These are phyloP conservation scores for Umbilicus rupestris DNA, from an alignment of 164 flowering plant species.

Conservation along the genomic window DNA sequence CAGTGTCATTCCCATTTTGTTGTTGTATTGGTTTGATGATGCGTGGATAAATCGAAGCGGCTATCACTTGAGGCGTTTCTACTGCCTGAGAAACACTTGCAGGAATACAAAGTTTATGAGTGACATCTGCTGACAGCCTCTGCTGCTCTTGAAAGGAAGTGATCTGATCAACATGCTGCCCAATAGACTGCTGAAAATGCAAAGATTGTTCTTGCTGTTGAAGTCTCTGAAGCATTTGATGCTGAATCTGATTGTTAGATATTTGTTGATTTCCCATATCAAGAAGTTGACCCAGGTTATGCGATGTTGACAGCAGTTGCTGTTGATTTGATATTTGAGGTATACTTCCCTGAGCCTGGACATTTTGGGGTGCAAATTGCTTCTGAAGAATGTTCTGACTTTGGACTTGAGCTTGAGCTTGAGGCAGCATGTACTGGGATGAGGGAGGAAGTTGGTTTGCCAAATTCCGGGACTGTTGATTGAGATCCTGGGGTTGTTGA, in stretches of 20 bases:
- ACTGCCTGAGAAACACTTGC: constrained; percentile 21
- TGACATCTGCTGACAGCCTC: constrained; percentile 44
- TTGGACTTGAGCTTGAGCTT: constrained; percentile 29
- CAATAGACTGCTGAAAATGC: constrained; percentile 44
- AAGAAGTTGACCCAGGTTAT: constrained; percentile 26
- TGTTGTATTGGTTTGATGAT: constrained; percentile 12
- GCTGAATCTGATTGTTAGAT: constrained; percentile 58
- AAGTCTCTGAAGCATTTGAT: constrained; percentile 68
- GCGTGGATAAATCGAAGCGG: constrained; percentile 16
- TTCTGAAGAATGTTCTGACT: constrained; percentile 34
- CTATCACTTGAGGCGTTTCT: constrained; percentile 24
- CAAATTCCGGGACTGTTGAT: constrained; percentile 50
- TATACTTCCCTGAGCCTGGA: constrained; percentile 44
- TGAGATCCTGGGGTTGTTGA: constrained; percentile 42
- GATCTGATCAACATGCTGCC: constrained; percentile 41
- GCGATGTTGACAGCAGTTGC: constrained; percentile 36
- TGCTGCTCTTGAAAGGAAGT: constrained; percentile 55
- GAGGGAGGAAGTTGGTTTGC: constrained; percentile 34
- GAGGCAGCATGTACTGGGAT: constrained; percentile 48
- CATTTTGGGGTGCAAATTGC: constrained; percentile 40
- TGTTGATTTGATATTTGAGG: constrained; percentile 36
- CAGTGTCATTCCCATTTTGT: constrained; percentile 34
- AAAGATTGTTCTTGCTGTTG: constrained; percentile 75
- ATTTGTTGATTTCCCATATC: constrained; percentile 47
- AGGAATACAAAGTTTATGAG: constrained; percentile 50